phyloP scores from a whole-genome alignment of 345 rosid genomes.

The Populus davidiana region DNA sequence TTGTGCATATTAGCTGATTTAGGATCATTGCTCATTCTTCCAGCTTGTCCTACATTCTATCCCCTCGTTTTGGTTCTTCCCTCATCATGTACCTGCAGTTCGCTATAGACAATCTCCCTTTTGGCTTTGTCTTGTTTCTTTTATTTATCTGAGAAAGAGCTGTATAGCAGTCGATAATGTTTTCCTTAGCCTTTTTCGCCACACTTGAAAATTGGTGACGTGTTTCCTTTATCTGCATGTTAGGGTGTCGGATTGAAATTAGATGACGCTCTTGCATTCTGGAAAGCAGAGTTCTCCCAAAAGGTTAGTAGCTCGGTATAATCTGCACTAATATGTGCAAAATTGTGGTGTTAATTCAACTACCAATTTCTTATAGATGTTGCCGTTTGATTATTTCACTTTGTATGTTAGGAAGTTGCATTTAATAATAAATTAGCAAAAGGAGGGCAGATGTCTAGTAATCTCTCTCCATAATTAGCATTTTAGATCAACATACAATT shows the following conservation, averaged over 20 bases:
- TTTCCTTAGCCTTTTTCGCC: background rate
- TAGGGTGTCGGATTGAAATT: conserved; percentile 90
- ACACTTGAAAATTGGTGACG: background rate
- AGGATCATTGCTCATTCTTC: background rate
- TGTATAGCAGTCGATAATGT: background rate
- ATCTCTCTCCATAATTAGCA: background rate
- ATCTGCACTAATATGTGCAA: background rate
- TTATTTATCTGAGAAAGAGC: background rate
- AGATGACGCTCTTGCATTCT: conserved; percentile 91
- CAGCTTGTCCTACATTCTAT: background rate
- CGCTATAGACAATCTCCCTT: background rate
- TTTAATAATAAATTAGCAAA: too few relatives aligned
- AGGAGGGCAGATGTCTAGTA: too few relatives aligned
- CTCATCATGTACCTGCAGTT: background rate
- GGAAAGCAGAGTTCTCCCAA: conserved; percentile 86
- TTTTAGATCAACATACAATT: background rate
- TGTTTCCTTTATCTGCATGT: conserved; percentile 9
- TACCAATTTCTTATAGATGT: background rate
- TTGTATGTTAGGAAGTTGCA: background rate
- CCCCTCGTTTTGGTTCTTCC: background rate
- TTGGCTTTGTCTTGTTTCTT: background rate
- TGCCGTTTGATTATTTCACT: background rate
- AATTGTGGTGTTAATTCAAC: background rate
- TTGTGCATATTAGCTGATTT: background rate
- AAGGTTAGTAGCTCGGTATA: conserved; percentile 45